Evolutionary conservation across 75 land plant species (phyloP).

Genomic region (Ceratopteris richardii): DNA sequence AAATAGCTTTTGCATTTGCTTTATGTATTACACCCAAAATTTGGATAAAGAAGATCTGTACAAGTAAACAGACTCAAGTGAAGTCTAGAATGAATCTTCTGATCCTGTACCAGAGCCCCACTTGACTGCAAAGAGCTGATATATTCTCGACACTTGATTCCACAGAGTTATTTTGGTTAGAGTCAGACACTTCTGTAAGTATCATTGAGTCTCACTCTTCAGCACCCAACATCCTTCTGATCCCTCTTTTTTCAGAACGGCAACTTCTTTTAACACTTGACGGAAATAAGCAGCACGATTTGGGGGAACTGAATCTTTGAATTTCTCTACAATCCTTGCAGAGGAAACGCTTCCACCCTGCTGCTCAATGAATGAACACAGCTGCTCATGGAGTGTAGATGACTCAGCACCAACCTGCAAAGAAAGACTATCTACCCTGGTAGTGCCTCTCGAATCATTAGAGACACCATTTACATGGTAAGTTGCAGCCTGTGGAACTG

Average conservation of each 20-base stretch:
- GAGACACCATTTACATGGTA: constrained; percentile 5
- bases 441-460: constrained; percentile 1
- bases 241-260: constrained; percentile 48
- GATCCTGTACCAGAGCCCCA: too few relatives aligned
- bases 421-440: background rate
- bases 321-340: constrained; percentile 53
- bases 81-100: too few relatives aligned
- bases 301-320: constrained; percentile 54
- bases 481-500: constrained; percentile 34
- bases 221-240: constrained; percentile 60
- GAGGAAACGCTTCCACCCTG: constrained; percentile 59
- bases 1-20: too few relatives aligned
- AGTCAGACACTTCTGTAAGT: too few relatives aligned
- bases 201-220: constrained; percentile 52
- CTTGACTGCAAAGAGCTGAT: too few relatives aligned
- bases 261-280: constrained; percentile 81
- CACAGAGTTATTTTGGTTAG: too few relatives aligned
- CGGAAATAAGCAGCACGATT: constrained; percentile 59
- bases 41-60: too few relatives aligned
- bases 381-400: constrained; percentile 55
- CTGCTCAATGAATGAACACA: constrained; percentile 62
- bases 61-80: too few relatives aligned
- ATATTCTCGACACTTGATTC: too few relatives aligned
- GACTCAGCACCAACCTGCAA: constrained; percentile 28
- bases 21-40: too few relatives aligned